Conservation (phyloP, 805 yeast species). For the Naumovozyma baii region DNA sequence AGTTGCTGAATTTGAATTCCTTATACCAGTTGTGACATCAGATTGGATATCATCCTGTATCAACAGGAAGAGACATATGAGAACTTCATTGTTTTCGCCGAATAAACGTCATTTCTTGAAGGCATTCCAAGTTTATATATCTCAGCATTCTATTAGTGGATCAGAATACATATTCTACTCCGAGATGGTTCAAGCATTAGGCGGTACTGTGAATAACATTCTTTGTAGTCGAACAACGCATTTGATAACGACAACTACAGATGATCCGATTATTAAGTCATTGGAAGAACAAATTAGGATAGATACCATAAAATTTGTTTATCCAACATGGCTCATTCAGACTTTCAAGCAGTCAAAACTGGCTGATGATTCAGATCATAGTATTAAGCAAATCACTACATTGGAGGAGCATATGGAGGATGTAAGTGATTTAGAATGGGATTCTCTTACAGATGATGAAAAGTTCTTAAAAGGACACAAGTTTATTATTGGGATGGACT, state of each 20-base stretch:
- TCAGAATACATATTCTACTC: conserved; percentile 61
- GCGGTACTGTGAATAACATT: conserved; percentile 59
- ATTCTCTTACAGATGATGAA: conserved; percentile 1
- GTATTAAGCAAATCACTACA: conserved; percentile 25
- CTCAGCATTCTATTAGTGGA: conserved; percentile 35
- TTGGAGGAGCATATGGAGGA: conserved; percentile 9
- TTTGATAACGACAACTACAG: conserved; percentile 48
- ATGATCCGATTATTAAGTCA: conserved; percentile 53
- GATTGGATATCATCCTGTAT: conserved; percentile 22
- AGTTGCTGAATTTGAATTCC: conserved; percentile 20
- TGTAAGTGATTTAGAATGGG: conserved; percentile 6
- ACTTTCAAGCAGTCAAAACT: conserved; percentile 46
- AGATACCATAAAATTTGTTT: conserved; percentile 47
- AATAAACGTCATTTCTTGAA: conserved; percentile 58
- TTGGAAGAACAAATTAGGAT: conserved; percentile 30
- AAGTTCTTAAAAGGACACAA: conserved; percentile 35
- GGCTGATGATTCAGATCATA: conserved; percentile 46
- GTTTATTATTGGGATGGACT: conserved; percentile 47
- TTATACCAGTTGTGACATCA: conserved; percentile 25
- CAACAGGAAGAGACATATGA: conserved; percentile 13
- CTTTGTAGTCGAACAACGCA: conserved; percentile 72
- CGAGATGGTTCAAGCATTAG: conserved; percentile 48
- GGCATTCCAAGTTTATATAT: conserved; percentile 45
- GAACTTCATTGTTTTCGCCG: conserved; percentile 46
- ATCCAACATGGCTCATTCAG: conserved; percentile 73